Conservation (phyloP, 805 yeast genomes). For the Candida arabinofermentans region DNA sequence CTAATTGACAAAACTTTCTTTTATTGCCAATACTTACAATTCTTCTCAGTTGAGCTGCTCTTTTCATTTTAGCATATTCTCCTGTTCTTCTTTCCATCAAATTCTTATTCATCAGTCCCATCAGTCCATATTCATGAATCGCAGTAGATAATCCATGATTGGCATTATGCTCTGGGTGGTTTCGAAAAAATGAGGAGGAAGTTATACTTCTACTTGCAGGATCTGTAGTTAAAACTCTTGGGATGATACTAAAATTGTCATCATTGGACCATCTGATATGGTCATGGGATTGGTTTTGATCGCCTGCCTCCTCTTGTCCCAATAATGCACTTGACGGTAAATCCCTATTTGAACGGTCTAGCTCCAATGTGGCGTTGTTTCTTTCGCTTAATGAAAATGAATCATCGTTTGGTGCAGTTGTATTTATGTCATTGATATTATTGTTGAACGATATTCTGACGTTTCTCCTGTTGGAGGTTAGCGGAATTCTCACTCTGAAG, state of each 20-base stretch:
- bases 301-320: neutral
- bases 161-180: slow-evolving; percentile 24
- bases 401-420: neutral
- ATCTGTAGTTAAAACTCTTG: slow-evolving; percentile 19
- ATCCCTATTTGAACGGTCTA: neutral
- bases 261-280: slow-evolving; percentile 25
- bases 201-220: slow-evolving; percentile 6
- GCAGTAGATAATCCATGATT: slow-evolving; percentile 11
- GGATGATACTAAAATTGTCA: slow-evolving; percentile 21
- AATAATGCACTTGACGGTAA: neutral
- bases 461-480: slow-evolving; percentile 8
- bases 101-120: slow-evolving; percentile 25
- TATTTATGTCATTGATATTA: neutral
- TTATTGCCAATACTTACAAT: slow-evolving; percentile 8
- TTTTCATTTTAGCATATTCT: neutral
- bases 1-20: slow-evolving; percentile 16
- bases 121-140: slow-evolving; percentile 23
- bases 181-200: slow-evolving; percentile 23
- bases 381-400: neutral
- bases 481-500: slow-evolving; percentile 16
- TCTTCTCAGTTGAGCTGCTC: too few relatives aligned
- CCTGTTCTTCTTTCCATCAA: slow-evolving; percentile 17
- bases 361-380: neutral
- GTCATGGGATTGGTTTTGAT: slow-evolving; percentile 10
- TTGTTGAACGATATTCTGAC: slow-evolving; percentile 7